phyloP scores from a whole-genome alignment of 768 basidiomycete species.

The Boletus rufocinnamomeus region DNA sequence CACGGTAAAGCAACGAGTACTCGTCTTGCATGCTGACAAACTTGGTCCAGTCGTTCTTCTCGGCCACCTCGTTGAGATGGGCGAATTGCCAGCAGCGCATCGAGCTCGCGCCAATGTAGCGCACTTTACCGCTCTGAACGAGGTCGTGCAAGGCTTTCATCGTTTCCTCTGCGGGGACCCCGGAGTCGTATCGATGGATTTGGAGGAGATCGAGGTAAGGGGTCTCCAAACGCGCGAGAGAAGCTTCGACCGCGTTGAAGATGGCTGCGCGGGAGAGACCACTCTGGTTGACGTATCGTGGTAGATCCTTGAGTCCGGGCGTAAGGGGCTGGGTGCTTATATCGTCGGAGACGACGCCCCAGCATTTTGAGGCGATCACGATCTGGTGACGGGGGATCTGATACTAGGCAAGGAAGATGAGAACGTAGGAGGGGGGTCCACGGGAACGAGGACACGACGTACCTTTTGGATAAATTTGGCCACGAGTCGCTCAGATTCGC shows the following conservation, averaged over 20 bases:
- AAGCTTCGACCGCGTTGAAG: slow-evolving; percentile 41
- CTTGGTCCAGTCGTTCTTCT: too few relatives aligned
- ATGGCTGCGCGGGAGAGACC: slow-evolving; percentile 40
- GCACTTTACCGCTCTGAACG: too few relatives aligned
- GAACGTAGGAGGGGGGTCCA: too few relatives aligned
- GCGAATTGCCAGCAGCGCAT: too few relatives aligned
- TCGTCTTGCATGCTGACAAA: too few relatives aligned
- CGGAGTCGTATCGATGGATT: slow-evolving; percentile 44
- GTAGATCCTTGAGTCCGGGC: slow-evolving; percentile 4
- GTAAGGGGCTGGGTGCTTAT: not conserved
- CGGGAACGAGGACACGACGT: too few relatives aligned
- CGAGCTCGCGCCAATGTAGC: too few relatives aligned
- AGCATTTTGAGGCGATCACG: slow-evolving; percentile 35
- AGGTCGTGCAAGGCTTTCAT: too few relatives aligned
- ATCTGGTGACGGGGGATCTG: slow-evolving; percentile 36
- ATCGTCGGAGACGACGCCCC: slow-evolving; percentile 15
- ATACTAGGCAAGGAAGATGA: slow-evolving; percentile 18
- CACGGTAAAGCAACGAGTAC: too few relatives aligned
- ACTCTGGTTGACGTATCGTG: slow-evolving; percentile 33
- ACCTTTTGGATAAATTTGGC: slow-evolving; percentile 42
- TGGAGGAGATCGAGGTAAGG: slow-evolving; percentile 45
- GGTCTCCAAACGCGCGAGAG: slow-evolving; percentile 39
- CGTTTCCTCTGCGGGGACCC: not conserved
- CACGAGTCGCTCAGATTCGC: slow-evolving; percentile 40
- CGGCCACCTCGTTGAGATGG: too few relatives aligned